These are phyloP conservation scores for Lactifluus volemus DNA, from an alignment of 768 basidiomycete species.

Conservation along the genomic window DNA sequence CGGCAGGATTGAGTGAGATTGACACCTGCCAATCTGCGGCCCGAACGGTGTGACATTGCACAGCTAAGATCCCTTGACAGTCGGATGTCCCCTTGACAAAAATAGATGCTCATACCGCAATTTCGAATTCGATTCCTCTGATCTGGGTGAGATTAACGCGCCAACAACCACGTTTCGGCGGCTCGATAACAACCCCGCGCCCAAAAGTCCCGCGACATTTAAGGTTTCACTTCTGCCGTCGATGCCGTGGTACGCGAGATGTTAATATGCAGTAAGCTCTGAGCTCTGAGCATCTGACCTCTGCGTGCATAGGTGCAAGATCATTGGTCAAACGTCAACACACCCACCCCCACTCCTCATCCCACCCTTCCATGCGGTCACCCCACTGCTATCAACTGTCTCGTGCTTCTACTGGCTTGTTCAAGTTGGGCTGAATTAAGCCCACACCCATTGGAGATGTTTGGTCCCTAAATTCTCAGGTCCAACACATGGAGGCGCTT, in stretches of 20 bases:
- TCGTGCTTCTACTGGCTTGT: not conserved
- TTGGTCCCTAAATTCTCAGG: not conserved
- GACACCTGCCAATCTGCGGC: not conserved
- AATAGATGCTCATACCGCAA: not conserved
- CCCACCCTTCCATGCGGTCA: no score
- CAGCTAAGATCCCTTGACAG: constrained; percentile 11
- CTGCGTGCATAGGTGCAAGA: not conserved
- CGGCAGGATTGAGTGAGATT: not conserved
- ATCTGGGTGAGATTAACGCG: not conserved
- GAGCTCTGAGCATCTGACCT: not conserved
- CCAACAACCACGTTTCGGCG: not conserved
- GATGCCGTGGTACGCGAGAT: not conserved
- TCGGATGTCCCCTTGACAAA: constrained; percentile 1
- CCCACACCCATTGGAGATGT: not conserved
- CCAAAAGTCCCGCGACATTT: no score
- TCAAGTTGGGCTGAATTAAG: not conserved
- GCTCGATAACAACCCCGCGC: not conserved
- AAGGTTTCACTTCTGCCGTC: not conserved
- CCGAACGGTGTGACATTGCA: not conserved
- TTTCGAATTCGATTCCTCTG: not conserved
- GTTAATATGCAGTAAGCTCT: not conserved
- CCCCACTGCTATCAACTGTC: no score
- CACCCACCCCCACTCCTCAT: no score
- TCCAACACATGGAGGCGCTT: not conserved
- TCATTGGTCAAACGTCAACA: not conserved